These are phyloP conservation scores for Lophiostoma macrostomum DNA, from an alignment of 495 filamentous ascomycete species.

Conservation along the genomic window DNA sequence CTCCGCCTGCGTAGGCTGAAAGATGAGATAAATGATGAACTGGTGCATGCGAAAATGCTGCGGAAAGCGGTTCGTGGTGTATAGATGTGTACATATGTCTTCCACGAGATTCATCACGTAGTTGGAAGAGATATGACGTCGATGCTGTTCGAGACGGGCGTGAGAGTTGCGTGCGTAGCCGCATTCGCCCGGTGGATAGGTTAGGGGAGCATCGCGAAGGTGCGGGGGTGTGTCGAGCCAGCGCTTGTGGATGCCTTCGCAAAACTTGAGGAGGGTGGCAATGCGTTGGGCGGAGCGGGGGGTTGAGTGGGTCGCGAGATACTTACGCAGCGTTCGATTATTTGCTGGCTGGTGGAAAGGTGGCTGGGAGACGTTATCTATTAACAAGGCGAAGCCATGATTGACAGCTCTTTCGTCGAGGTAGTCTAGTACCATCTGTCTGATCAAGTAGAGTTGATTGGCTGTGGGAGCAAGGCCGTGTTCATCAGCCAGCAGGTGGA, in stretches of 20 bases:
- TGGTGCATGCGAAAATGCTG: conserved; percentile 12
- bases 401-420: neutral
- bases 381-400: neutral
- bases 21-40: conserved; percentile 23
- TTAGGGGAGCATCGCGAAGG: conserved; percentile 6
- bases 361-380: conserved; percentile 15
- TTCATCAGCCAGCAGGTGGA: conserved; percentile 18
- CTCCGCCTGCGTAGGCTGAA: conserved; percentile 7
- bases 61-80: neutral
- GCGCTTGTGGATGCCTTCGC: conserved; percentile 2
- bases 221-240: neutral
- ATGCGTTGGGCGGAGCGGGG: conserved; percentile 2
- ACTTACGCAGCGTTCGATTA: conserved; percentile 6
- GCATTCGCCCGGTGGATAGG: conserved; percentile 11
- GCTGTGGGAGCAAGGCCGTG: conserved; percentile 11
- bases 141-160: conserved; percentile 10
- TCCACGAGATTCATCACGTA: conserved; percentile 24
- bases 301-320: conserved; percentile 7
- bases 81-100: conserved; percentile 12
- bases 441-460: conserved; percentile 13
- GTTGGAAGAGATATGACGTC: conserved; percentile 1
- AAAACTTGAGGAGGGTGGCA: neutral
- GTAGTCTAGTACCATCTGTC: conserved; percentile 3
- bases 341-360: neutral
- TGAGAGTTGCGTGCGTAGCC: conserved; percentile 14